Base-by-base conservation (phyloP, 345 rosid genomes). In the Durio zibethinus region DNA sequence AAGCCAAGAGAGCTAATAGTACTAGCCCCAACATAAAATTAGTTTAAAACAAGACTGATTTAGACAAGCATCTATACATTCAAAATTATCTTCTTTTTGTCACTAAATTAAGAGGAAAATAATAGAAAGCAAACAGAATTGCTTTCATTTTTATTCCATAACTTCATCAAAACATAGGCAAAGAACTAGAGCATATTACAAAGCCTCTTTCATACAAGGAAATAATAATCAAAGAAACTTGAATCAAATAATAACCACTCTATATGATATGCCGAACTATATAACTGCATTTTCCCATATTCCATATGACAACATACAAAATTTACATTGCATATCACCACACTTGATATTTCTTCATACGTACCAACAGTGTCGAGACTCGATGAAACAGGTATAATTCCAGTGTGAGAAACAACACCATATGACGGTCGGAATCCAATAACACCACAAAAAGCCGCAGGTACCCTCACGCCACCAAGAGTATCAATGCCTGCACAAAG, bases 281-380 rank as follows among this genome's bases (percentile, higher is more conserved):
- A 15, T 69, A 38, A 45, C 35, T 15, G 38, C 38, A 47, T 1
- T 10, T 69, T 54, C 42, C 72, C 57, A 29, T 48, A 50, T 71
- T 43, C 43, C 27, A 70, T 29, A 48, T 4, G 40, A 12, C 6
- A 69, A 20, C 18, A 31, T 31, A 14, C 14, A 47, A 18, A 70
- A 43, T 70, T 29, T 31, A 50, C 31, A 70, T 29, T 27, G 38
- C 38, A 27, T 69, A 47, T 45, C 60, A 20, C 4, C 18, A 18
- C 4, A 31, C 71, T 2, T 71, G 43, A 31, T 20, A 71, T 59
- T 59, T 43, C 33, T 25, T 31, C 31, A 77, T 71, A 29, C 97
- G 64, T 89, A 96, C 99, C 99, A 74, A 93, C 90, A 83, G 95
- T 77, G 72, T 92, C 99, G 62, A 96, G 91, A 79, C 95, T n/a